Percentiles rank a stretch among this genome's conserved stretches.
Evolutionary conservation across 768 basidiomycete species (phyloP).

Genomic region (Amyloporia xantha): DNA sequence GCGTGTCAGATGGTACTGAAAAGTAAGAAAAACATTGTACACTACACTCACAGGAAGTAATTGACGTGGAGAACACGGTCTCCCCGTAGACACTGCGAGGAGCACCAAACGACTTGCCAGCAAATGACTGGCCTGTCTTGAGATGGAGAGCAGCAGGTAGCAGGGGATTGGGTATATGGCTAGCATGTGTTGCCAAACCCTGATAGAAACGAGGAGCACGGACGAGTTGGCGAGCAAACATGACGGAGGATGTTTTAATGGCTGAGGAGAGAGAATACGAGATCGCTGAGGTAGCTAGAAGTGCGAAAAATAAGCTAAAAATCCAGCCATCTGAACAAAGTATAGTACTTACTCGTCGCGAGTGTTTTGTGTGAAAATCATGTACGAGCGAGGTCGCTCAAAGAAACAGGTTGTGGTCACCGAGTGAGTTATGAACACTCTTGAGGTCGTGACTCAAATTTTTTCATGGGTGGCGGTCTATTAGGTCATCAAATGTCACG

Average conservation of each 20-base stretch:
- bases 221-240: slow-evolving; percentile 52
- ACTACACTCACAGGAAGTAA: slow-evolving; percentile 82
- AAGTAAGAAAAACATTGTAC: not conserved
- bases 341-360: slow-evolving; percentile 69
- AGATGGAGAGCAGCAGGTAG: slow-evolving; percentile 83
- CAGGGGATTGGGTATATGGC: slow-evolving; percentile 26
- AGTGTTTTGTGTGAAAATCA: slow-evolving; percentile 83
- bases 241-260: slow-evolving; percentile 35
- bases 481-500: no score
- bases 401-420: not conserved
- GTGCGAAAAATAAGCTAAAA: slow-evolving; percentile 14
- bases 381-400: slow-evolving; percentile 38
- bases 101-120: slow-evolving; percentile 85
- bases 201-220: slow-evolving; percentile 46
- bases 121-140: slow-evolving; percentile 90
- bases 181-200: slow-evolving; percentile 62
- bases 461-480: no score
- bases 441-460: no score
- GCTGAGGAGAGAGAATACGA: slow-evolving; percentile 71
- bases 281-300: slow-evolving; percentile 80
- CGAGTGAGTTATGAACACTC: not conserved
- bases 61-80: slow-evolving; percentile 98
- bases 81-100: slow-evolving; percentile 87
- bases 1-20: slow-evolving; percentile 2
- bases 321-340: not conserved